Conservation (phyloP, 2,329 filamentous ascomycete genomes). For the Pestalotiopsis fici region DNA sequence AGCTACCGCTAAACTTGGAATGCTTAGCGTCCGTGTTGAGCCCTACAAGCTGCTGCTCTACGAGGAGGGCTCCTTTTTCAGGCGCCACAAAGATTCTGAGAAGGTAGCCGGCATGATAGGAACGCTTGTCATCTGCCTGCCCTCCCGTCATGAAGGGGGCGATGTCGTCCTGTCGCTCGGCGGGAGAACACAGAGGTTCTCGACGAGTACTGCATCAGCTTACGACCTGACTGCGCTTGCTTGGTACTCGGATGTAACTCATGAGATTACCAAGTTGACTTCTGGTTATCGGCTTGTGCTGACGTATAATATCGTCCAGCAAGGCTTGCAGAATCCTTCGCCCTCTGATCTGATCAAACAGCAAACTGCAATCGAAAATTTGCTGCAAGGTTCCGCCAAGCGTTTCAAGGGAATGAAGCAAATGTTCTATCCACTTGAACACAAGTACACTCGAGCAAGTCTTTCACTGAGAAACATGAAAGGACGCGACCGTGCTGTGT, state of each 20-base stretch:
- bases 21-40: conserved; percentile 24
- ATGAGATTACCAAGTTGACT: conserved; percentile 43
- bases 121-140: conserved; percentile 45
- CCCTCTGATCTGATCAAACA: conserved; percentile 16
- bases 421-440: conserved; percentile 20
- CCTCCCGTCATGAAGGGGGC: conserved; percentile 45
- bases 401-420: neutral
- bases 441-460: conserved; percentile 22
- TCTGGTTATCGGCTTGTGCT: conserved; percentile 46
- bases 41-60: conserved; percentile 46
- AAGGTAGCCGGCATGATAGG: conserved; percentile 47
- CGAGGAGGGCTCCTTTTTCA: conserved; percentile 47
- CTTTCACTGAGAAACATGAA: conserved; percentile 23
- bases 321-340: conserved; percentile 8
- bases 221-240: conserved; percentile 32
- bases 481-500: conserved; percentile 19
- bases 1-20: conserved; percentile 27
- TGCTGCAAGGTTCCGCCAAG: conserved; percentile 15
- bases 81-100: conserved; percentile 44
- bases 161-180: conserved; percentile 38
- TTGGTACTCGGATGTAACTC: conserved; percentile 50
- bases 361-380: neutral
- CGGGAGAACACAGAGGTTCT: conserved; percentile 27
- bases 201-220: conserved; percentile 28
- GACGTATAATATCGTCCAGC: conserved; percentile 48